A percentile compares a stretch with the other conserved stretches of the same genome.
phyloP scores from a whole-genome alignment of 129 eudicot genomes.

The Flaveria linearis region DNA sequence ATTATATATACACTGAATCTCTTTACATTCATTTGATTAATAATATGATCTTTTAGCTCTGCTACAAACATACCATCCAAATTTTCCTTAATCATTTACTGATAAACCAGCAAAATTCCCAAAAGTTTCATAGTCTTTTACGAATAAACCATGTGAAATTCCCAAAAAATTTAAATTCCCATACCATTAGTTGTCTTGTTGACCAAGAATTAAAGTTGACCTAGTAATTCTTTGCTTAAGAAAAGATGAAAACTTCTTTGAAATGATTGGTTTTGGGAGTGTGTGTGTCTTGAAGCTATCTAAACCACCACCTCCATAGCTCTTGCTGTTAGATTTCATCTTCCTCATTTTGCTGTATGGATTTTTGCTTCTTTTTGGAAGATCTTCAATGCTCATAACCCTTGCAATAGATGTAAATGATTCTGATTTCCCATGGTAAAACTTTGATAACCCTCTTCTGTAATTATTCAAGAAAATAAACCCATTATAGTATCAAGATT shows the following conservation, averaged over 20 bases:
- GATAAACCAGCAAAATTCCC: slow-evolving; percentile 9
- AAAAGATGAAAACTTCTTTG: slow-evolving; percentile 51
- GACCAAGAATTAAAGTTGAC: slow-evolving; percentile 28
- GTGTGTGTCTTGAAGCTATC: slow-evolving; percentile 46
- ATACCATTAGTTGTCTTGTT: slow-evolving; percentile 29
- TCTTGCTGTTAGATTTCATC: slow-evolving; percentile 47
- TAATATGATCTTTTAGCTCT: slow-evolving; percentile 20
- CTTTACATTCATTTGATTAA: slow-evolving; percentile 21
- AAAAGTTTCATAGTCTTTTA: background rate
- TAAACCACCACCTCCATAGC: slow-evolving; percentile 61
- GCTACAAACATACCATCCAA: slow-evolving; percentile 19
- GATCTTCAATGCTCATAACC: slow-evolving; percentile 75
- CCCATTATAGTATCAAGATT: slow-evolving; percentile 17
- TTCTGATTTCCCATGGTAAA: slow-evolving; percentile 74
- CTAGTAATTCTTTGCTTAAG: slow-evolving; percentile 33
- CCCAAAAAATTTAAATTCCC: slow-evolving; percentile 11
- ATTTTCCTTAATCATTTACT: slow-evolving; percentile 11
- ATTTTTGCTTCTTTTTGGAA: slow-evolving; percentile 53
- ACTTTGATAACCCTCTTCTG: slow-evolving; percentile 76
- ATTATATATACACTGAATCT: background rate
- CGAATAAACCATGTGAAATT: slow-evolving; percentile 6
- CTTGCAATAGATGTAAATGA: slow-evolving; percentile 70
- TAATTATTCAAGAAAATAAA: slow-evolving; percentile 15
- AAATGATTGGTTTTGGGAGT: slow-evolving; percentile 52
- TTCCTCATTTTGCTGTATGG: slow-evolving; percentile 42